Evolutionary conservation across 2,329 filamentous ascomycete genomes (phyloP), one percentile per base, ranked within the genome.

Genomic region (Claviceps capensis): DNA sequence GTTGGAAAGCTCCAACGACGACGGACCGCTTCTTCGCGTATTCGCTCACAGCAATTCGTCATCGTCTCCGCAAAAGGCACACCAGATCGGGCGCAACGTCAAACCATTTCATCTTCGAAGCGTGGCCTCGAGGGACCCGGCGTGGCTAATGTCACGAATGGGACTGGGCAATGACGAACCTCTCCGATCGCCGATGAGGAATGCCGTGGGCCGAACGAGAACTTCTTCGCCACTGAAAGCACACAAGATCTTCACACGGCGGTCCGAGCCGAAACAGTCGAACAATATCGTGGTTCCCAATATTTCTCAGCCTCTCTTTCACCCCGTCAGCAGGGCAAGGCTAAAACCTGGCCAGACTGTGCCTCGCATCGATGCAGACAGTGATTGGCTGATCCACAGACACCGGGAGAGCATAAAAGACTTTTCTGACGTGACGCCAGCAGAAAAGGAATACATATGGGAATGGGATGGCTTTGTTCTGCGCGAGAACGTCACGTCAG

Each of bases 391-490:
- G 7, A 69, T 78, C 34, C 76, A 79, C 55, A 81, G 80, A 62
- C 78, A 81, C 54, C 71, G 75, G 7, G 76, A 81, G 52, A 74
- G 72, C 50, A 73, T 81, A 51, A 68, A 71, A 30, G 78, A 81
- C 55, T 81, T 78, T 58, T 74, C 72, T 8, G 78, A 81, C 56
- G 70, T 81, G 26, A 72, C 72, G 13, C 60, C 67, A 2, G 66
- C 70, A 16, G 78, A 82, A 59, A 78, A 76, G 60, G 77, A 80
- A 55, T 81, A 76, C 53, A 76, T 81, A 52, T 69, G 71, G 57
- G 73, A 76, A 55, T 82, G 78, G 78, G 77, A 81, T 54, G 68
- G 71, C 1, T 79, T 75, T 57, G 72, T 79, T 47, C 69, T 77
- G 8, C 67, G 67, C 45, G 70, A 75, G 57, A 73, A 70, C 51